A percentile compares a stretch with the other conserved stretches of the same genome.
These are phyloP conservation scores for Bipolaris bicolor DNA, from an alignment of 2,329 filamentous ascomycete genomes.

Conservation along the genomic window DNA sequence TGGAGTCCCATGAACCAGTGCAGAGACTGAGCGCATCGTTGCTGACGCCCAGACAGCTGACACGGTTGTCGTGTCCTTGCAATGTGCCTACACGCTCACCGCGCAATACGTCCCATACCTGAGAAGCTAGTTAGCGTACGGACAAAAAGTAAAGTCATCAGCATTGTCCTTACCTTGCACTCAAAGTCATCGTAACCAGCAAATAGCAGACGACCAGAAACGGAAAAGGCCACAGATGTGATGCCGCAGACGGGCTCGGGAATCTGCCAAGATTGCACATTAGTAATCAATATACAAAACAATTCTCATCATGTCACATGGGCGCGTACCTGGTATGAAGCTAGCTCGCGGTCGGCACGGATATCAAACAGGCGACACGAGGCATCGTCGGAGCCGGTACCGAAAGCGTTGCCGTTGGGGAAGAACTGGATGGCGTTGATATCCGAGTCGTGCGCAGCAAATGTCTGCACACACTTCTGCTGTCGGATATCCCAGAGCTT, in stretches of 20 bases:
- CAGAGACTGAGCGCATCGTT: slow-evolving; percentile 99
- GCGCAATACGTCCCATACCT: slow-evolving; percentile 98
- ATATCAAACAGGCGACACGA: slow-evolving; percentile 98
- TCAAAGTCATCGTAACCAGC: slow-evolving; percentile 99
- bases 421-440: slow-evolving; percentile 99
- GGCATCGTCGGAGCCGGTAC: slow-evolving; percentile 95
- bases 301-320: background rate
- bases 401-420: slow-evolving; percentile 97
- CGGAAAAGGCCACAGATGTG: slow-evolving; percentile 96
- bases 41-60: slow-evolving; percentile 97
- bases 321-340: slow-evolving; percentile 60
- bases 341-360: slow-evolving; percentile 83
- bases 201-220: slow-evolving; percentile 92
- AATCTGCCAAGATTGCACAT: slow-evolving; percentile 65
- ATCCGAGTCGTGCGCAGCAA: slow-evolving; percentile 96
- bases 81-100: slow-evolving; percentile 97
- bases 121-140: slow-evolving; percentile 22
- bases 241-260: slow-evolving; percentile 98
- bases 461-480: slow-evolving; percentile 97
- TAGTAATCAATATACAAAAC: slow-evolving; percentile 29
- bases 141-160: background rate
- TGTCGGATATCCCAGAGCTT: slow-evolving; percentile 99
- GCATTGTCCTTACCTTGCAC: slow-evolving; percentile 80
- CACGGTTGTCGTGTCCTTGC: slow-evolving; percentile 96
- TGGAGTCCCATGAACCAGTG: slow-evolving; percentile 98